These are phyloP conservation scores for Metarhizium guizhouense DNA, from an alignment of 2,329 filamentous ascomycete species.

Conservation along the genomic window DNA sequence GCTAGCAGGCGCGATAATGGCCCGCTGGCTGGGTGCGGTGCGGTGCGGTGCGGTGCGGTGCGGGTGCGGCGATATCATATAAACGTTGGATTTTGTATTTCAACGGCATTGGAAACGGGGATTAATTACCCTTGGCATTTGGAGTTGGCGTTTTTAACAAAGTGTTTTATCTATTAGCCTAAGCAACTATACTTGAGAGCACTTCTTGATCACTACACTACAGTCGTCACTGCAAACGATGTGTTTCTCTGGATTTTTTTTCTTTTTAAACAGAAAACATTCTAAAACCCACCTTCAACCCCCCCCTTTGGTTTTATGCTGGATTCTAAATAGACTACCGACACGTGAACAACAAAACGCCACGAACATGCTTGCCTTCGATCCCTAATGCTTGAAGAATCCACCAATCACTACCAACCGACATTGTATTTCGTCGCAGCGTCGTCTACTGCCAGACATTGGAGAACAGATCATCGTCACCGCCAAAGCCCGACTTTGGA, in stretches of 20 bases:
- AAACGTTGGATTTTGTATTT: background rate
- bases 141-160: conserved; percentile 4
- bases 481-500: conserved; percentile 53
- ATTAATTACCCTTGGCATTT: conserved; percentile 10
- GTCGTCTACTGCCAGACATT: conserved; percentile 77
- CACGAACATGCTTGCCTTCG: conserved; percentile 19
- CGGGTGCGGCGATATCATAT: background rate
- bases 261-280: background rate
- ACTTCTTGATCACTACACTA: background rate
- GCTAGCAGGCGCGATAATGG: background rate
- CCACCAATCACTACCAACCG: background rate
- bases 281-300: background rate
- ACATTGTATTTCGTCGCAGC: background rate
- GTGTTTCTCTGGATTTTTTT: too few species aligned
- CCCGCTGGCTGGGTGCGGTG: background rate
- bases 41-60: background rate
- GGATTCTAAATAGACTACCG: conserved; percentile 22
- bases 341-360: conserved; percentile 22
- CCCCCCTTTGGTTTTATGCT: conserved; percentile 8
- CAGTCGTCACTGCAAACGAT: background rate
- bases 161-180: background rate
- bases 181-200: background rate
- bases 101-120: background rate
- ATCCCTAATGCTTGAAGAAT: conserved; percentile 5
- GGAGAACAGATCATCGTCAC: conserved; percentile 80